Evolutionary conservation across 208 protist species (phyloP).

Genomic region (Leishmania braziliensis): DNA sequence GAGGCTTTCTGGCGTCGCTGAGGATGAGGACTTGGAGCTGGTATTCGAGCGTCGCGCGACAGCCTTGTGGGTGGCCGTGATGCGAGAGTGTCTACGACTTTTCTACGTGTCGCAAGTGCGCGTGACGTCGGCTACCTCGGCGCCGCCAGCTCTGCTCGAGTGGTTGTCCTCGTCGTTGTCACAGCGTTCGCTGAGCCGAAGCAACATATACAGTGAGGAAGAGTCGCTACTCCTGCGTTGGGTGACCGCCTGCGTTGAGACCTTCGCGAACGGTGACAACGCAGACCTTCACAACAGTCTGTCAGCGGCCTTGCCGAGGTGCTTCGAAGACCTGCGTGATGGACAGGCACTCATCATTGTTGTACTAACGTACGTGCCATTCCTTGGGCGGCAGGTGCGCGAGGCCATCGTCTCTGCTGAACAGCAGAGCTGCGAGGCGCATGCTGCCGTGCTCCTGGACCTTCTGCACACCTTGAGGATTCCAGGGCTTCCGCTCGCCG

Average conservation of each 20-base stretch:
- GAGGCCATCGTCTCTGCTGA: conserved; percentile 8
- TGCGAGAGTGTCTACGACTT: conserved; percentile 82
- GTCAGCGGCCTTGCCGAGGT: neutral
- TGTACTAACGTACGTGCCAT: conserved; percentile 76
- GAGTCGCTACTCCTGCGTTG: conserved; percentile 90
- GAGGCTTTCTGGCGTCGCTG: neutral
- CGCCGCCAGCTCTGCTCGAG: conserved; percentile 7
- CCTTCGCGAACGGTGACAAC: conserved; percentile 23
- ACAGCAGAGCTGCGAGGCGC: conserved; percentile 20
- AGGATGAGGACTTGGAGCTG: conserved; percentile 10
- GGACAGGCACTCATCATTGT: conserved; percentile 60
- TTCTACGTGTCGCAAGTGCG: conserved; percentile 73
- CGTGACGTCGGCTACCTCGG: neutral
- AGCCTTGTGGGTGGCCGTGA: conserved; percentile 75
- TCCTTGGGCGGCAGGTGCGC: conserved; percentile 33
- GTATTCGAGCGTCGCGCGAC: conserved; percentile 46
- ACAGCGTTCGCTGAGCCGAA: conserved; percentile 38
- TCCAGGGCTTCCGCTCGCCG: conserved; percentile 30
- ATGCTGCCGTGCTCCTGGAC: conserved; percentile 51
- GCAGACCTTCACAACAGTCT: conserved; percentile 14
- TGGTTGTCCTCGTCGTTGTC: conserved; percentile 23
- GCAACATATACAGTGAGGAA: conserved; percentile 88
- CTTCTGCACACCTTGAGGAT: conserved; percentile 58
- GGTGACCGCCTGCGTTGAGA: conserved; percentile 43
- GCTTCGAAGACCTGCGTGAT: conserved; percentile 83